Evolutionary conservation across 106 monocot genomes (phyloP).

Genomic region (Dendrobium catenatum): DNA sequence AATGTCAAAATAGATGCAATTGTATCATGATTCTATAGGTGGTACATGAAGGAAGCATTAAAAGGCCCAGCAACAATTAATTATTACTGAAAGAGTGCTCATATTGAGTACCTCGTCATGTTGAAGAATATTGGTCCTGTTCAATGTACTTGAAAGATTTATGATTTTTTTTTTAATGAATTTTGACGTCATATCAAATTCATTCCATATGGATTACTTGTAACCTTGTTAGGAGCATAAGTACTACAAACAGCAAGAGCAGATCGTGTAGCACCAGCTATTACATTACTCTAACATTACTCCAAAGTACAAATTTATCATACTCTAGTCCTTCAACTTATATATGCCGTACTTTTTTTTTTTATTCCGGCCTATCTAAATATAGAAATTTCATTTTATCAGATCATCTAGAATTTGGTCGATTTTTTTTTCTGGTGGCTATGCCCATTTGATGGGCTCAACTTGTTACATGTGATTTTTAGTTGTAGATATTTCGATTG

Average conservation of each 20-base stretch:
- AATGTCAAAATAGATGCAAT: no score
- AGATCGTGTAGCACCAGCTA: no score
- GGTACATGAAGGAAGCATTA: background rate
- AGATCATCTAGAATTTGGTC: background rate
- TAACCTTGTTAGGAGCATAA: no score
- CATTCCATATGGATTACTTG: no score
- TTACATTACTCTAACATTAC: no score
- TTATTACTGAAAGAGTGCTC: background rate
- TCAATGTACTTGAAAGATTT: background rate
- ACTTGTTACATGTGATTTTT: background rate
- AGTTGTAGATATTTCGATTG: background rate
- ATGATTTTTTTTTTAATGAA: no score
- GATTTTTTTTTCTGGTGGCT: background rate
- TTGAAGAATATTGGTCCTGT: background rate
- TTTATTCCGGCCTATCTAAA: background rate
- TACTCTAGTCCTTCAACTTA: no score
- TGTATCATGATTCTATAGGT: no score
- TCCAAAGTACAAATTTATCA: no score
- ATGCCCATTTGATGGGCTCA: background rate
- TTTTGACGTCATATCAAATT: no score
- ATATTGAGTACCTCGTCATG: background rate
- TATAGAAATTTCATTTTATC: background rate
- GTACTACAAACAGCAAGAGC: no score
- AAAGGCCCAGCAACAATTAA: background rate
- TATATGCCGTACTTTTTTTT: no score